Evolutionary conservation across 78 protist genomes (phyloP), one percentile per base, ranked within the genome.

Genomic region (Diacronema lutheri): DNA sequence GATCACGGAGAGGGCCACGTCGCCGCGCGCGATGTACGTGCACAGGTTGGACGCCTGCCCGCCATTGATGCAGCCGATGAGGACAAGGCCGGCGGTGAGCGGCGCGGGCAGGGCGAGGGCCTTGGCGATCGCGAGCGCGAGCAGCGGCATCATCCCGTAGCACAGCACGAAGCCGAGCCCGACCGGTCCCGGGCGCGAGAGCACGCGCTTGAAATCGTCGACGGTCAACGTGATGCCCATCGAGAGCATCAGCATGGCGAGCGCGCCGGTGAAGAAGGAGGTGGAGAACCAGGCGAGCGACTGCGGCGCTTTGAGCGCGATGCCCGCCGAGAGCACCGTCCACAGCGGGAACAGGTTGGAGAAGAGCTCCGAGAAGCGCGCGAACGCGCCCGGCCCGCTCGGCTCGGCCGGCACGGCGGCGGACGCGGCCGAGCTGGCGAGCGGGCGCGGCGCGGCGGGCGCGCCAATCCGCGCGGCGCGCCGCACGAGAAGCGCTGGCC

Each of bases 1-100:
- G 66, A 79, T 50, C 62, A 79, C 84, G 25, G 84, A 79, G 68
- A 79, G 84, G 25, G 84, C 84, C 66, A 79, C 84, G 65, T 79
- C 61, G 37, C 84, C 84, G n/a, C 19, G 4, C 16, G 84, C 84
- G 84, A 79, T 79, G 61, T 79, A 79, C 13, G 84, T 56, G 61
- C 84, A 79, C 33, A 79, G 84, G 35, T 79, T 79, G 66, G 68
- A 57, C 11, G 84, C 84, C 62, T 79, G 83, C 16, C 68, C 66
- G 33, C 68, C 62, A 40, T 57, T 57, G 84, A 57, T 50, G 16
- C 50, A 79, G 41, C 66, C 68, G 61, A 25, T 29, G 46, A 79
- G 84, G n/a, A 57, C 84, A 64, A 79, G 9, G 12, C 62, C 68
- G 33, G 66, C 68, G 11, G 84, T 50, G 33, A 79, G 61, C 44